A percentile compares a stretch with the other conserved stretches of the same genome.
Evolutionary conservation across 2,329 filamentous ascomycete genomes (phyloP).

Genomic region (Colletotrichum simmondsii): DNA sequence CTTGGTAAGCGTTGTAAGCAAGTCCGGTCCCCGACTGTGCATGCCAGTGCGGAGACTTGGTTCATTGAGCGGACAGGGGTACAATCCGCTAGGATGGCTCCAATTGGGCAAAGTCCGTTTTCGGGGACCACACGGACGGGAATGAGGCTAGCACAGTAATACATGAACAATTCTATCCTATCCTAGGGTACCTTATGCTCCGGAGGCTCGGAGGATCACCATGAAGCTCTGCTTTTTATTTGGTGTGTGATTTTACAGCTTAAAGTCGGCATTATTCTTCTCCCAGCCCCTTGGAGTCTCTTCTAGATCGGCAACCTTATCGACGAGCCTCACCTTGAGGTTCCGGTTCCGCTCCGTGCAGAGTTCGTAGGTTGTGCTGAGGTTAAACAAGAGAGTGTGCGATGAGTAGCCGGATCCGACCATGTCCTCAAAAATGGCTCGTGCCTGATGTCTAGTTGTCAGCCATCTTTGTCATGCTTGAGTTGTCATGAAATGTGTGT

Average conservation of each 20-base stretch:
- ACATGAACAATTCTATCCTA: neutral
- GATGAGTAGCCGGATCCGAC: slow-evolving; percentile 74
- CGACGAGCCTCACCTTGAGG: slow-evolving; percentile 77
- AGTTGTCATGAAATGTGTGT: neutral
- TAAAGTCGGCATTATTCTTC: slow-evolving; percentile 79
- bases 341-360: slow-evolving; percentile 81
- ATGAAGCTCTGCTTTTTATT: neutral
- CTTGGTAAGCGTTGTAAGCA: slow-evolving; percentile 27
- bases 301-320: slow-evolving; percentile 72
- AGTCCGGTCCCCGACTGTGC: neutral
- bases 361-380: slow-evolving; percentile 91
- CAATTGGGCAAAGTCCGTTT: slow-evolving; percentile 13
- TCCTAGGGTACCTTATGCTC: no score
- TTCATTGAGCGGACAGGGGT: neutral
- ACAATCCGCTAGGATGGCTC: neutral
- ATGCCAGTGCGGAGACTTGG: slow-evolving; percentile 7
- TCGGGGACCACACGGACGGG: slow-evolving; percentile 5
- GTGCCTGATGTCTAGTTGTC: slow-evolving; percentile 60
- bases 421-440: slow-evolving; percentile 73
- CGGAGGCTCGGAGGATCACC: neutral
- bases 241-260: slow-evolving; percentile 61
- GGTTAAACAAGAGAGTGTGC: slow-evolving; percentile 86
- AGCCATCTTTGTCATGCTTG: slow-evolving; percentile 31
- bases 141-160: neutral
- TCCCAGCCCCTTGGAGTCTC: slow-evolving; percentile 73